A percentile compares a stretch with the other conserved stretches of the same genome.
These are phyloP conservation scores for Phytopythium cucurbitacearum DNA, from an alignment of 352 stramenopile genomes.

Conservation along the genomic window DNA sequence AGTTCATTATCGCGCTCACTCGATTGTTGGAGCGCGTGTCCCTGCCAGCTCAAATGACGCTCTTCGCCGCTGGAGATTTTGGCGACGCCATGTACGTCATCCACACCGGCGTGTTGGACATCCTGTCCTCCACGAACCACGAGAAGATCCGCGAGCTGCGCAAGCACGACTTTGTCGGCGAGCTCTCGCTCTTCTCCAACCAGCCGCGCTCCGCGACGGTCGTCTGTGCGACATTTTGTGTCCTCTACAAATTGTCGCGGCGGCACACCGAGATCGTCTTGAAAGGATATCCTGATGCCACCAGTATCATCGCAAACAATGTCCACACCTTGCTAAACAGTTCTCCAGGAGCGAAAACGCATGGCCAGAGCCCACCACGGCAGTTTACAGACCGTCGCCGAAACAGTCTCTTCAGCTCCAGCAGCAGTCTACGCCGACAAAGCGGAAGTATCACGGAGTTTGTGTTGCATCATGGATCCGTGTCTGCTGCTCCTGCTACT, in stretches of 20 bases:
- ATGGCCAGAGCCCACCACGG: too few relatives aligned
- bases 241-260: conserved; percentile 34
- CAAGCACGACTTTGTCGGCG: conserved; percentile 43
- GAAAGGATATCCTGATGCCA: conserved; percentile 29
- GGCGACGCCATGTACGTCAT: conserved; percentile 57
- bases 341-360: not conserved
- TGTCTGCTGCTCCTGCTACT: too few relatives aligned
- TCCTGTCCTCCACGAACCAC: conserved; percentile 22
- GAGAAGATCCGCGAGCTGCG: conserved; percentile 37
- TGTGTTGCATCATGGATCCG: too few relatives aligned
- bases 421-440: too few relatives aligned
- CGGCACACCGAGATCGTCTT: conserved; percentile 34
- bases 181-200: conserved; percentile 47
- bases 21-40: conserved; percentile 39
- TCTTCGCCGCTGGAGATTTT: conserved; percentile 31
- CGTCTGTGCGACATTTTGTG: conserved; percentile 30
- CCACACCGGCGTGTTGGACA: conserved; percentile 32
- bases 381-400: too few relatives aligned
- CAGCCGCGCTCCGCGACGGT: conserved; percentile 35
- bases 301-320: conserved; percentile 14
- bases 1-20: conserved; percentile 39
- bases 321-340: conserved; percentile 8
- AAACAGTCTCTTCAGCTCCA: too few relatives aligned
- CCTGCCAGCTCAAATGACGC: conserved; percentile 29
- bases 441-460: too few relatives aligned